Conservation (phyloP, 768 basidiomycete genomes). For the Dioszegia hungarica region DNA sequence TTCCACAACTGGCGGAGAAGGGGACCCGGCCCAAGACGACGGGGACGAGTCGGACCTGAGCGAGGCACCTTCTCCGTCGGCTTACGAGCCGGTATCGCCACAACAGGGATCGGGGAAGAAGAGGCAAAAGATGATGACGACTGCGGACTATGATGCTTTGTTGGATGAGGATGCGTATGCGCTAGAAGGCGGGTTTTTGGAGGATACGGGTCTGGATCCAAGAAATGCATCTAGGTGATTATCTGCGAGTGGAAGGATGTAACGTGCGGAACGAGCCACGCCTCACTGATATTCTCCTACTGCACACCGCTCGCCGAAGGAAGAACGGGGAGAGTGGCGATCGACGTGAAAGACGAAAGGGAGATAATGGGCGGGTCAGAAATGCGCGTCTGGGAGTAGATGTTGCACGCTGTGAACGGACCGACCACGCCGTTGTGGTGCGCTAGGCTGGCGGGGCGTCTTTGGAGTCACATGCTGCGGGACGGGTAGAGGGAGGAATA, state of each 20-base stretch:
- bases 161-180: constrained; percentile 38
- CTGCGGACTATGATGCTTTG: constrained; percentile 41
- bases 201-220: constrained; percentile 25
- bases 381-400: constrained; percentile 16
- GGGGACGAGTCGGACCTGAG: constrained; percentile 9
- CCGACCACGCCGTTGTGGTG: neutral
- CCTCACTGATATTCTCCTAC: neutral
- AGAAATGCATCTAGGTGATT: neutral
- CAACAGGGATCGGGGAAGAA: constrained; percentile 3
- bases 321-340: neutral
- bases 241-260: constrained; percentile 14
- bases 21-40: neutral
- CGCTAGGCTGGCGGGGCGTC: neutral
- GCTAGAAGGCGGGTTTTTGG: constrained; percentile 31
- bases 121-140: constrained; percentile 7
- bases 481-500: neutral
- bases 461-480: neutral
- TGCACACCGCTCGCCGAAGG: neutral
- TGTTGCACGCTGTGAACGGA: neutral
- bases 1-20: neutral
- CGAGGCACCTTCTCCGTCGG: constrained; percentile 6
- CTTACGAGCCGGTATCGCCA: neutral
- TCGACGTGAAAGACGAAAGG: neutral
- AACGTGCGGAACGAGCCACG: constrained; percentile 41
- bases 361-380: constrained; percentile 31